Conservation (phyloP, 2,329 filamentous ascomycete species). For the Alternaria conjuncta region DNA sequence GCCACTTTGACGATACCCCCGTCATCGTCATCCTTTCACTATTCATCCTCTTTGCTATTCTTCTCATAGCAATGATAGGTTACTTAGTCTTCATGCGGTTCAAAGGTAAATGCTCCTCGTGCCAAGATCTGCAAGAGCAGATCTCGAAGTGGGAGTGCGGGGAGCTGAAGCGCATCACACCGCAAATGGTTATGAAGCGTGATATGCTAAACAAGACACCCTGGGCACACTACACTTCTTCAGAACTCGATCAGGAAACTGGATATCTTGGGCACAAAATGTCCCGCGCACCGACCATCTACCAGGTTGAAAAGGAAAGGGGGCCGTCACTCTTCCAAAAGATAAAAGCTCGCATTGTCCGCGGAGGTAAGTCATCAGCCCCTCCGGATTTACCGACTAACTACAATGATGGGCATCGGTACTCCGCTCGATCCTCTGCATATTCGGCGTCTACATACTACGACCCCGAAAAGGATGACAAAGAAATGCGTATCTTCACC, state of each 20-base stretch:
- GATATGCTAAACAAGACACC: not conserved
- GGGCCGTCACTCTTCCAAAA: constrained; percentile 5
- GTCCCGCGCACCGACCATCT: not conserved
- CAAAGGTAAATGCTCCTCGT: constrained; percentile 13
- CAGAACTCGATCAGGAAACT: constrained; percentile 4
- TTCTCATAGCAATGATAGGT: constrained; percentile 1
- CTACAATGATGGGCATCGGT: not conserved
- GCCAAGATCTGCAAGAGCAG: constrained; percentile 1
- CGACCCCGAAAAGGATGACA: not conserved
- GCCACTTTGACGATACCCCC: constrained; percentile 8
- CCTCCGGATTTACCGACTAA: not conserved
- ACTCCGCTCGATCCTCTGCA: not conserved
- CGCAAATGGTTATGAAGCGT: constrained; percentile 6
- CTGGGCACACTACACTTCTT: not conserved
- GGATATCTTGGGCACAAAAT: not conserved
- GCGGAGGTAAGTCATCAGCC: not conserved
- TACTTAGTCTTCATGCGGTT: constrained; percentile 11
- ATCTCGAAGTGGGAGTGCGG: constrained; percentile 16
- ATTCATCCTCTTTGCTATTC: not conserved
- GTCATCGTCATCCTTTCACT: not conserved
- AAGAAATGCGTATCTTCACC: not conserved
- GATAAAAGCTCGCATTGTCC: not conserved
- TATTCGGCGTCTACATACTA: not conserved
- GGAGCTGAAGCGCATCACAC: constrained; percentile 14
- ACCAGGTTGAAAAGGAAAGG: not conserved